Evolutionary conservation across 768 basidiomycete genomes (phyloP), one percentile per base, ranked within the genome.

Genomic region (Calocybe indica): DNA sequence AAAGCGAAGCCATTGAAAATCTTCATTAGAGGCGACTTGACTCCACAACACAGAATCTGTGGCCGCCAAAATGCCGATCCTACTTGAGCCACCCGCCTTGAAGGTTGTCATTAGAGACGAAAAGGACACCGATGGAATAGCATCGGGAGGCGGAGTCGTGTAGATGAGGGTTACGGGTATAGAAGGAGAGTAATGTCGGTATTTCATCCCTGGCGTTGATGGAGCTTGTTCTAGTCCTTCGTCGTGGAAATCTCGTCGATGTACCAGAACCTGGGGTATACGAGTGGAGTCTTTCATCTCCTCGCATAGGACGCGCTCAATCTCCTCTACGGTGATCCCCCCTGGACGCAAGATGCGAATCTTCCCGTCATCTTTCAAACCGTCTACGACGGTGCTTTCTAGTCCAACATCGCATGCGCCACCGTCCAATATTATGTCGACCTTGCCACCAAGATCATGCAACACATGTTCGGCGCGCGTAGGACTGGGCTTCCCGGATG

Each of bases 171-270:
- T 79, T 30, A 97, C 89, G 2, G 92, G 92, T 4, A 93, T 83
- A 1, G 84, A 71, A 2, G 96, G 96, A 15, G 94, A 88, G 63
- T 99, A 99, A 67, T 99, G 96, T 43, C 86, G 80, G 64, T 99
- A 99, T 68, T 99, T 99, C 94, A 97, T 96, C 31, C 96, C 96
- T 2, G 96, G 96, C 0, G 96, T 98, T 6, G 92, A 92, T 7
- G 96, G 96, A 0, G 83, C 78, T 35, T 73, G 71, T 62, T 92
- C 89, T 48, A 88, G 70, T n/a, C 63, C 64, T 35, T 78, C 71
- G 57, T 88, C 88, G 31, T 67, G 55, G 58, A 83, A 94, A 62
- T 95, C 90, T 9, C 89, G 79, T 45, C 77, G 73, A 60, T 92
- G 86, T 9, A 92, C 89, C 46, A 92, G 71, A 29, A 92, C 85